Conservation (phyloP, 257 asterid genomes). For the Ophiorrhiza pumila region DNA sequence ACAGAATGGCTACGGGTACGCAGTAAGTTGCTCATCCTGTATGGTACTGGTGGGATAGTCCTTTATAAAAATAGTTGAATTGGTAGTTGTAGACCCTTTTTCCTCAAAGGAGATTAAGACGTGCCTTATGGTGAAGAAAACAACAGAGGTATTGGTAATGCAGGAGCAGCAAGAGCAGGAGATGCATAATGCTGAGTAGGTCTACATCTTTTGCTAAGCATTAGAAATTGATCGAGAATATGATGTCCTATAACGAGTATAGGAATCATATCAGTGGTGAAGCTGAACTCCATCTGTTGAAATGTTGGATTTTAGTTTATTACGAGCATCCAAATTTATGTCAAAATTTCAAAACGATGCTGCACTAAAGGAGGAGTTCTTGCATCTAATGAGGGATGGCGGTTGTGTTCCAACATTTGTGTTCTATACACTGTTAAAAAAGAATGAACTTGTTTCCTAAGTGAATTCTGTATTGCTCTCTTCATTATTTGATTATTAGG, state of each 20-base stretch:
- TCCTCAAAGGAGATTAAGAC: background rate
- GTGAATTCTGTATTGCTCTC: too few species aligned
- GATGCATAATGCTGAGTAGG: background rate
- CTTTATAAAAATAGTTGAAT: constrained; percentile 8
- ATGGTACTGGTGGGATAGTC: constrained; percentile 1
- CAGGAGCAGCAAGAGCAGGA: background rate
- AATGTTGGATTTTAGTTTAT: background rate
- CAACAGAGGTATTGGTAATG: too few species aligned
- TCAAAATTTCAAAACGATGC: background rate
- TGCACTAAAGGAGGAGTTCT: background rate
- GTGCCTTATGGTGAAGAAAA: background rate
- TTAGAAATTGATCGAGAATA: background rate
- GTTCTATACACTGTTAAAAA: too few species aligned
- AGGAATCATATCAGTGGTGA: background rate
- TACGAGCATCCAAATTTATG: background rate
- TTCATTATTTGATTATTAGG: background rate
- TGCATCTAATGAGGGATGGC: background rate
- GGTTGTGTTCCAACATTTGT: too few species aligned
- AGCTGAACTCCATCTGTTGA: too few species aligned
- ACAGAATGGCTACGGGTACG: constrained; percentile 22
- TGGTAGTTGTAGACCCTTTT: background rate
- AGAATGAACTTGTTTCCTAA: background rate
- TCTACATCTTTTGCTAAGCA: background rate
- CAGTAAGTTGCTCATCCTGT: constrained; percentile 36
- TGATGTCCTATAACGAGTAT: background rate